Percentiles rank a stretch among this genome's conserved stretches.
Conservation (phyloP, 148 eudicot genomes). For the Selenicereus undatus region DNA sequence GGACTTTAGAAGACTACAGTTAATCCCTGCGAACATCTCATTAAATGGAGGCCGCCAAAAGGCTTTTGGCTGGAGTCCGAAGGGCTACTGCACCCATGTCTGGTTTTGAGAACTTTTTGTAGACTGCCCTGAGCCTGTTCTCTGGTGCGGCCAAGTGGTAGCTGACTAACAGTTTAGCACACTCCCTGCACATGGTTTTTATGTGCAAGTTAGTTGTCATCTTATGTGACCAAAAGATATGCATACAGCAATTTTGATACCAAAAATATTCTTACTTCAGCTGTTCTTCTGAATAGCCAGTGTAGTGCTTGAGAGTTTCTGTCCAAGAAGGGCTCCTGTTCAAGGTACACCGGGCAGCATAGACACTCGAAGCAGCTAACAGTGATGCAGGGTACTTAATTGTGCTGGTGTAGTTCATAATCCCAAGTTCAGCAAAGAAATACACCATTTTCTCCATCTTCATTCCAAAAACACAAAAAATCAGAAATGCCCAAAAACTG, state of each 20-base stretch:
- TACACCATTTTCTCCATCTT: constrained; percentile 56
- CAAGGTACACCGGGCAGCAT: constrained; percentile 48
- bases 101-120: constrained; percentile 41
- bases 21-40: constrained; percentile 5
- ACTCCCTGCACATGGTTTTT: constrained; percentile 19
- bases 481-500: not conserved
- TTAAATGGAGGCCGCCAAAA: constrained; percentile 30
- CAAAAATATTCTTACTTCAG: constrained; percentile 23
- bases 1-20: not conserved
- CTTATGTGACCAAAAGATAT: not conserved
- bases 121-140: constrained; percentile 33
- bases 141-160: constrained; percentile 34
- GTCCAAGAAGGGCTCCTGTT: constrained; percentile 43
- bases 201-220: too few species aligned
- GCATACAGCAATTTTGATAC: not conserved
- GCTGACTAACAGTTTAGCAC: constrained; percentile 33
- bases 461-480: not conserved
- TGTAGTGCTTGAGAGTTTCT: constrained; percentile 51
- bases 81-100: constrained; percentile 39
- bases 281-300: constrained; percentile 47
- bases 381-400: constrained; percentile 42
- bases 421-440: constrained; percentile 52
- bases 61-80: constrained; percentile 36
- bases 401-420: constrained; percentile 41
- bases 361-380: constrained; percentile 57